Conservation (phyloP, 345 rosid species). For the Raphanus raphanistrum region DNA sequence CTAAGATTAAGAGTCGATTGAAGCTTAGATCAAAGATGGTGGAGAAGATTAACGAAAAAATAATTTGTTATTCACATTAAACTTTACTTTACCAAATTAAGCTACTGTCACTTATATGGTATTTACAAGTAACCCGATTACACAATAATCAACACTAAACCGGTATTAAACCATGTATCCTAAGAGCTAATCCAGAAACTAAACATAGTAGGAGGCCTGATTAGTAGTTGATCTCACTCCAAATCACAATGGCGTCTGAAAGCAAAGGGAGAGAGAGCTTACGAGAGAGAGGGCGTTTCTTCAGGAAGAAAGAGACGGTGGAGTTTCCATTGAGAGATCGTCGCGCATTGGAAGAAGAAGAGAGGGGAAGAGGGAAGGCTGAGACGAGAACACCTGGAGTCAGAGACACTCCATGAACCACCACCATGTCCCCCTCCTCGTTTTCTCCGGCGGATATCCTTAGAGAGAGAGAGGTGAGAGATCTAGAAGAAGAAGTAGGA, state of each 20-base stretch:
- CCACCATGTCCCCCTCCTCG: slow-evolving; percentile 33
- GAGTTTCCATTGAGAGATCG: slow-evolving; percentile 27
- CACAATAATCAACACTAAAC: too few relatives aligned
- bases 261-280: slow-evolving; percentile 23
- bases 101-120: too few relatives aligned
- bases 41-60: too few relatives aligned
- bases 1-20: too few relatives aligned
- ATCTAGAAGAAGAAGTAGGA: neutral
- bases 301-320: slow-evolving; percentile 47
- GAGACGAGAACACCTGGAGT: slow-evolving; percentile 35
- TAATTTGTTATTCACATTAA: too few relatives aligned
- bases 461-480: slow-evolving; percentile 21
- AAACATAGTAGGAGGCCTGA: neutral
- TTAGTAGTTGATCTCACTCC: neutral
- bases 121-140: too few relatives aligned
- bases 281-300: slow-evolving; percentile 58
- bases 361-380: slow-evolving; percentile 29
- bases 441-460: slow-evolving; percentile 19
- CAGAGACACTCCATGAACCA: slow-evolving; percentile 32
- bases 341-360: slow-evolving; percentile 21
- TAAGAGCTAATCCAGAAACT: neutral
- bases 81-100: too few relatives aligned
- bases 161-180: neutral
- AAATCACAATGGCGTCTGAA: slow-evolving; percentile 9
- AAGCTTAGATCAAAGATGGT: too few relatives aligned